Evolutionary conservation across 352 stramenopile genomes (phyloP).

Genomic region (Phytophthora rubi): DNA sequence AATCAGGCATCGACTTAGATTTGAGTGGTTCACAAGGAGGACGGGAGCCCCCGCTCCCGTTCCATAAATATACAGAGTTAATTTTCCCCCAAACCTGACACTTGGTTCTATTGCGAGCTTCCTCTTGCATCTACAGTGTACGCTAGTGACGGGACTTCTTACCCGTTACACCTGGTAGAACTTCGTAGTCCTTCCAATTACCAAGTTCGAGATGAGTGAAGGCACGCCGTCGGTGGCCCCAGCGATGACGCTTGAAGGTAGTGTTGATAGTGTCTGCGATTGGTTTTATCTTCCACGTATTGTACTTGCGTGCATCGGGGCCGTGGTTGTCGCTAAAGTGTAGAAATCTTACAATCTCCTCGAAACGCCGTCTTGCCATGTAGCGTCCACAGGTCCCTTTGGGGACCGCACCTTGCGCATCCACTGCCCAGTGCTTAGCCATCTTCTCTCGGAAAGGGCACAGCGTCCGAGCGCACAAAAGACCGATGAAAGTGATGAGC

Average conservation of each 20-base stretch:
- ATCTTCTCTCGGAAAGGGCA: conserved; percentile 5
- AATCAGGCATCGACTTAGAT: too few relatives aligned
- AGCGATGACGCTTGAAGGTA: not conserved
- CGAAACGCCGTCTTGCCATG: conserved; percentile 2
- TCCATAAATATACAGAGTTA: too few relatives aligned
- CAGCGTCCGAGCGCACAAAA: conserved; percentile 7
- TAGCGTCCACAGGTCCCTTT: conserved; percentile 1
- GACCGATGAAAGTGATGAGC: conserved; percentile 10
- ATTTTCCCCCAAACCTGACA: too few relatives aligned
- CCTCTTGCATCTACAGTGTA: too few relatives aligned
- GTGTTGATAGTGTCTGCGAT: not conserved
- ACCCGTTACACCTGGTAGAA: too few relatives aligned
- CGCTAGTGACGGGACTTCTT: too few relatives aligned
- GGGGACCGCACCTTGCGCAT: conserved; percentile 3
- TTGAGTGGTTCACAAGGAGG: too few relatives aligned
- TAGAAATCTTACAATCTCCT: not conserved
- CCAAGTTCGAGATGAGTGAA: too few relatives aligned
- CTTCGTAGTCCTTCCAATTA: too few relatives aligned
- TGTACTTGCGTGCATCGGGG: not conserved
- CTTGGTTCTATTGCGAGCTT: too few relatives aligned
- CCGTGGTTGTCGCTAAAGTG: not conserved
- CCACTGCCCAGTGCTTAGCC: conserved; percentile 8
- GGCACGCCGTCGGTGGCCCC: too few relatives aligned
- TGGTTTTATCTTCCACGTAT: not conserved
- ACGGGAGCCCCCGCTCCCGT: too few relatives aligned